Base-by-base conservation (phyloP, 495 filamentous ascomycete genomes). In the Podospora australis region DNA sequence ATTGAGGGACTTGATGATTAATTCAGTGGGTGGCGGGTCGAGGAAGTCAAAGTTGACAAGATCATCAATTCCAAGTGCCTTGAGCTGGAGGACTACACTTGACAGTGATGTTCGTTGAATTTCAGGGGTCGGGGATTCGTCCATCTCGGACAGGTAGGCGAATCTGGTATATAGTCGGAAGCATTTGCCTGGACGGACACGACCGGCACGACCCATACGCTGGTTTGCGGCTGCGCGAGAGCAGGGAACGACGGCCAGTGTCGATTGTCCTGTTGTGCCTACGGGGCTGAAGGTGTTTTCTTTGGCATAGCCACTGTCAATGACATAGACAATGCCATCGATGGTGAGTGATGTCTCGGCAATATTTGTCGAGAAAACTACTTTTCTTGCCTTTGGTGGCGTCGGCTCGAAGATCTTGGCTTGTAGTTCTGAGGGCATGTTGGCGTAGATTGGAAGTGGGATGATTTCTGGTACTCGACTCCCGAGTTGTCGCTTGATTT, bases 1-100 rank as follows among this genome's bases (percentile, higher is more conserved):
- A 60, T 96, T 92, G 41, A 98, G 68, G 1, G 90, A 88, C 17
- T 86, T 81, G 60, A 96, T 95, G 41, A 98, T 79, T 7, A 88
- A 88, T 62, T 96, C 90, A 0, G 90, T 84, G 0, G 90, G 86
- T 1, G 92, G 92, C 0, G 91, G 84, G 58, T 97, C 92, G 80
- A 97, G 90, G 62, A 95, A 97, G 58, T 98, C 92, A 55, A 98
- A 98, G 32, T 90, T 83, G 9, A 98, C 78, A 0, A 98, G 78
- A 53, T 97, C 84, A 60, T 96, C 90, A 59, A 98, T 95, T 10
- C 94, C 94, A 11, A 97, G 76, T 1, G 85, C 84, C 62, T 95
- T 96, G 8, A 98, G 72, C 55, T 90, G 78, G 14, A 98, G 72
- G 10, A 96, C 88, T 2, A 94, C 82, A 24, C 80, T 74, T 55